Percentiles rank a stretch among this genome's conserved stretches.
phyloP scores from a whole-genome alignment of 176 grass and related monocot species.

The Raddia guianensis region DNA sequence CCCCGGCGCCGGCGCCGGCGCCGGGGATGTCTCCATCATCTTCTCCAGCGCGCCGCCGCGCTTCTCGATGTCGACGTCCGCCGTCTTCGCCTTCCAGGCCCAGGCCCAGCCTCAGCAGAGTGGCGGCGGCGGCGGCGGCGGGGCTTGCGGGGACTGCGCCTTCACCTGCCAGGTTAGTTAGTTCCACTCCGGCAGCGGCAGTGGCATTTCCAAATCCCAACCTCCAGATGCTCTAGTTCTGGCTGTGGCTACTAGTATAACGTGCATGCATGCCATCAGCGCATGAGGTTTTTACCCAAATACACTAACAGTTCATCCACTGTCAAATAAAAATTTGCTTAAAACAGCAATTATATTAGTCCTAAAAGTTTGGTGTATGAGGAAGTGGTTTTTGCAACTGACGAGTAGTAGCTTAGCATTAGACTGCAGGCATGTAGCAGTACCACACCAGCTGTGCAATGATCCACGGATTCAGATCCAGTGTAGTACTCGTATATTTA shows the following conservation, averaged over 20 bases:
- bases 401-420: too few species aligned
- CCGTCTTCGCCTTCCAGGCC: constrained; percentile 66
- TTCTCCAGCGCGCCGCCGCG: constrained; percentile 51
- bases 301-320: too few species aligned
- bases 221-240: too few species aligned
- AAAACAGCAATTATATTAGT: neutral
- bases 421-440: too few species aligned
- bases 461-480: neutral
- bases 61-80: constrained; percentile 53
- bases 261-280: too few species aligned
- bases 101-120: constrained; percentile 50
- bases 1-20: neutral
- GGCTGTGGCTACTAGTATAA: too few species aligned
- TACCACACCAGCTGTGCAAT: neutral
- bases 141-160: constrained; percentile 57
- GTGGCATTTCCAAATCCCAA: too few species aligned
- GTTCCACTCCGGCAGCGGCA: too few species aligned
- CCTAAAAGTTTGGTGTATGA: too few species aligned
- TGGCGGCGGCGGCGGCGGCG: constrained; percentile 35
- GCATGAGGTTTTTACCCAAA: too few species aligned
- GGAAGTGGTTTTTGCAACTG: too few species aligned
- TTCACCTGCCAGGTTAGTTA: constrained; percentile 68
- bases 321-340: neutral
- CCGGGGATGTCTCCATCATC: constrained; percentile 35
- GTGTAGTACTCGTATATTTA: neutral